Evolutionary conservation across 1,284 basidiomycete species (phyloP).

Genomic region (Pseudozyma sp.): DNA sequence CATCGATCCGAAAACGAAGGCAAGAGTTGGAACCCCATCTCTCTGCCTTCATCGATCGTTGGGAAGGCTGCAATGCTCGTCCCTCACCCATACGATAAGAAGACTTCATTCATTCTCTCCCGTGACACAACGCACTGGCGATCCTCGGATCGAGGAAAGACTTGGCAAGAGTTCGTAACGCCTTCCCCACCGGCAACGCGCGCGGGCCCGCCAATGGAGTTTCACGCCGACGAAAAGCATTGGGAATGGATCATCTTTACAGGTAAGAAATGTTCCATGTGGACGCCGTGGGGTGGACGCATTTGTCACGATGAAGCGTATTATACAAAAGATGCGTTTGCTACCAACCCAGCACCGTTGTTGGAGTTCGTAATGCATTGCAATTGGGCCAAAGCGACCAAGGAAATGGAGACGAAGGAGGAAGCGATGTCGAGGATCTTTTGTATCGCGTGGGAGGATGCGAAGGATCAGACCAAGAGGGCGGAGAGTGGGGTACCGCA

Average conservation of each 20-base stretch:
- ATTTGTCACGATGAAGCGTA: constrained; percentile 70
- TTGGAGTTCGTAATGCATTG: constrained; percentile 63
- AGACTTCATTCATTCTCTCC: constrained; percentile 63
- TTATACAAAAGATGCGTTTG: constrained; percentile 64
- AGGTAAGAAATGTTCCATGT: constrained; percentile 59
- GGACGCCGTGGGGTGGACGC: constrained; percentile 59
- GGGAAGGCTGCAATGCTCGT: constrained; percentile 80
- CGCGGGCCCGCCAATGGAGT: constrained; percentile 59
- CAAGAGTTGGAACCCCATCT: constrained; percentile 78
- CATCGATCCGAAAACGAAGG: constrained; percentile 91
- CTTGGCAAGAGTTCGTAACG: constrained; percentile 64
- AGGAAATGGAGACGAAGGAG: constrained; percentile 40
- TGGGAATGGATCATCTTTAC: constrained; percentile 63
- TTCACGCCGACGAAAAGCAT: constrained; percentile 63
- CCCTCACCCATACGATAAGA: constrained; percentile 85
- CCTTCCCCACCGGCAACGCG: constrained; percentile 57
- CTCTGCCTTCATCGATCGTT: constrained; percentile 73
- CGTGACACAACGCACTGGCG: constrained; percentile 61
- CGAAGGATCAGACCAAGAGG: constrained; percentile 8
- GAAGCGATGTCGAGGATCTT: constrained; percentile 58
- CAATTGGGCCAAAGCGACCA: constrained; percentile 65
- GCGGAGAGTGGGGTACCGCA: not conserved
- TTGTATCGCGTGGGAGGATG: constrained; percentile 66
- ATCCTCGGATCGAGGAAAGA: constrained; percentile 59
- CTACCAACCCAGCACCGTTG: constrained; percentile 46